Evolutionary conservation across 768 basidiomycete species (phyloP).

Genomic region (Tubosaeta brunneosetosa): DNA sequence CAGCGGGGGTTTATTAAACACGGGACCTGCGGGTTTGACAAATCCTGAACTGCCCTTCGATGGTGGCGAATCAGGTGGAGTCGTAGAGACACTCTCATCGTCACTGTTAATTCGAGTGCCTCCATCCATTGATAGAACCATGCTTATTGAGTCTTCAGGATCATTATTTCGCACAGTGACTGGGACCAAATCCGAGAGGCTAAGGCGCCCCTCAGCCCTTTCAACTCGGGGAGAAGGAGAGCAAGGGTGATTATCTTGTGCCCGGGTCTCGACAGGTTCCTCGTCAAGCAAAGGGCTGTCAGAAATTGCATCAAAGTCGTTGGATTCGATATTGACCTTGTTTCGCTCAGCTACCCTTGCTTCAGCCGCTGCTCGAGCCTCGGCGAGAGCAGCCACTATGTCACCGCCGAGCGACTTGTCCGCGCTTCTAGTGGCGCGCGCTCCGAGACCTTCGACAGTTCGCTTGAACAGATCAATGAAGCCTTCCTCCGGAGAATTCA

Average conservation of each 20-base stretch:
- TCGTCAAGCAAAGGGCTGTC: slow-evolving; percentile 8
- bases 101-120: neutral
- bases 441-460: slow-evolving; percentile 63
- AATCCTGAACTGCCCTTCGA: slow-evolving; percentile 22
- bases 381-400: slow-evolving; percentile 53
- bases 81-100: slow-evolving; percentile 46
- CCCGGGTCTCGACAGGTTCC: neutral
- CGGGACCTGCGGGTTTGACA: slow-evolving; percentile 39
- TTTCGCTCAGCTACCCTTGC: slow-evolving; percentile 64
- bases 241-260: neutral
- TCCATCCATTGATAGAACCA: slow-evolving; percentile 4
- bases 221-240: neutral
- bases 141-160: slow-evolving; percentile 21
- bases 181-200: slow-evolving; percentile 58
- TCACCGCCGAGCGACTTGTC: slow-evolving; percentile 60
- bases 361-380: slow-evolving; percentile 62
- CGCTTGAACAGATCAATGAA: slow-evolving; percentile 66
- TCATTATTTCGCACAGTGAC: slow-evolving; percentile 24
- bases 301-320: slow-evolving; percentile 25
- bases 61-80: slow-evolving; percentile 56
- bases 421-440: slow-evolving; percentile 51
- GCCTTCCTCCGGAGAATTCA: slow-evolving; percentile 33
- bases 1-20: slow-evolving; percentile 54
- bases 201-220: slow-evolving; percentile 38
- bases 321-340: slow-evolving; percentile 36